Base-by-base conservation (phyloP, 768 basidiomycete genomes). In the Rickenella mellea region DNA sequence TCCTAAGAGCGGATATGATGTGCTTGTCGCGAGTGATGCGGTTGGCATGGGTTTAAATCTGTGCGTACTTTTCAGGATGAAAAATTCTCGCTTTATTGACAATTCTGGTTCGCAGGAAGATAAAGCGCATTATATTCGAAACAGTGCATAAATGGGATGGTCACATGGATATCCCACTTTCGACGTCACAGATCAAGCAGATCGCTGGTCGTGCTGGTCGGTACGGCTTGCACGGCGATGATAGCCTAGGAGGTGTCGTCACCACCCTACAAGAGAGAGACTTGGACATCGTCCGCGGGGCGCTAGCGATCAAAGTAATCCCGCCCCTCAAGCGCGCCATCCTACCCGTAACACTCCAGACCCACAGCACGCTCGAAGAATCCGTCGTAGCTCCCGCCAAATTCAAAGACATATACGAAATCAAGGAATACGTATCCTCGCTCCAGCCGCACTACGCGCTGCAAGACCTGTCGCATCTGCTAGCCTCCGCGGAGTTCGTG, bases 41-140 rank as follows among this genome's bases (percentile, higher is more conserved):
- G 82, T 97, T 38, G 92, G 96, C 2, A 93, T 99, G 91, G 96
- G 96, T 0, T 70, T 99, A 17, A 98, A 99, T 56, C 63, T 99
- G 96, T 97, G 58, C 32, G 85, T 66, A 4, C 15, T 35, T 15
- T 41, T 20, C 20, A 4, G 21, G n/a, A 41, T 31, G 0, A 35
- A 17, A 36, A 35, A 29, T 44, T 24, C 17, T 21, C 10, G 4
- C 25, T 27, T 28, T 37, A 17, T 41, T 42, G 43, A 11, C 10
- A 20, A 7, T 37, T 31, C 5, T 6, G 40, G 44, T 25, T 46
- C 28, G 3, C 53, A 98, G 93, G 27, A 92, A 90, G 70, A 97
- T 98, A 62, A 82, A 81, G 45, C 81, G 91, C 11, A 69, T 94
- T 49, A 70, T 96, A 39, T 93, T 94, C 51, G 73, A 80, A 28